Conservation (phyloP, 331 rosid genomes). For the Ulmus americana region DNA sequence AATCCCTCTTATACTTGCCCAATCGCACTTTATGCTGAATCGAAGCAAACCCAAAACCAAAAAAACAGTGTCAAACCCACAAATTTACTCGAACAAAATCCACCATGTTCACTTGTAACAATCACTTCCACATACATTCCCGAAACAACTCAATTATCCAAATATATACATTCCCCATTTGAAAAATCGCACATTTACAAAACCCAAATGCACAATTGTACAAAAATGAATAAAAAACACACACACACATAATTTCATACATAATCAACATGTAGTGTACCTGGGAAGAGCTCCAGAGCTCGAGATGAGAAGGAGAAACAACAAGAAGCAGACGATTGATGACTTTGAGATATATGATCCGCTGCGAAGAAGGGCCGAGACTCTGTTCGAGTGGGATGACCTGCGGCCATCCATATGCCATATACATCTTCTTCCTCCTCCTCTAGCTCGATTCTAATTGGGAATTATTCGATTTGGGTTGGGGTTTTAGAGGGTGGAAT, state of each 20-base stretch:
- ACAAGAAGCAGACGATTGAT: constrained; percentile 67
- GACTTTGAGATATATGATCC: constrained; percentile 63
- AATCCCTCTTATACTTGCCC: constrained; percentile 86
- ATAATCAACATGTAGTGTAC: constrained; percentile 34
- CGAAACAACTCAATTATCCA: background rate
- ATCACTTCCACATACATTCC: constrained; percentile 9
- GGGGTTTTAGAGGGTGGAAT: constrained; percentile 14
- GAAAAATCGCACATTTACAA: constrained; percentile 9
- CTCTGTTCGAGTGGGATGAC: constrained; percentile 78
- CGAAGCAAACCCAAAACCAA: constrained; percentile 22
- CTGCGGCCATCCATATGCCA: constrained; percentile 99
- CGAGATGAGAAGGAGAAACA: constrained; percentile 77
- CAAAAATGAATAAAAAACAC: background rate
- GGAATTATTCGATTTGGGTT: constrained; percentile 25
- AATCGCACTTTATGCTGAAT: constrained; percentile 82
- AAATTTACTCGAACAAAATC: constrained; percentile 10
- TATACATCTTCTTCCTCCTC: constrained; percentile 54
- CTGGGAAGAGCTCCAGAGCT: constrained; percentile 90
- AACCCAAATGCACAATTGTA: background rate
- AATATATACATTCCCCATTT: background rate
- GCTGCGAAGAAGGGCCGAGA: constrained; percentile 56
- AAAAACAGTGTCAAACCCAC: constrained; percentile 35
- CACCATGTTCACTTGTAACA: constrained; percentile 21
- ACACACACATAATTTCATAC: background rate
- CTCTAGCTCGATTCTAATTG: constrained; percentile 3